Evolutionary conservation across 495 filamentous ascomycete species (phyloP), one percentile per base, ranked within the genome.

Genomic region (Aspergillus leporis): DNA sequence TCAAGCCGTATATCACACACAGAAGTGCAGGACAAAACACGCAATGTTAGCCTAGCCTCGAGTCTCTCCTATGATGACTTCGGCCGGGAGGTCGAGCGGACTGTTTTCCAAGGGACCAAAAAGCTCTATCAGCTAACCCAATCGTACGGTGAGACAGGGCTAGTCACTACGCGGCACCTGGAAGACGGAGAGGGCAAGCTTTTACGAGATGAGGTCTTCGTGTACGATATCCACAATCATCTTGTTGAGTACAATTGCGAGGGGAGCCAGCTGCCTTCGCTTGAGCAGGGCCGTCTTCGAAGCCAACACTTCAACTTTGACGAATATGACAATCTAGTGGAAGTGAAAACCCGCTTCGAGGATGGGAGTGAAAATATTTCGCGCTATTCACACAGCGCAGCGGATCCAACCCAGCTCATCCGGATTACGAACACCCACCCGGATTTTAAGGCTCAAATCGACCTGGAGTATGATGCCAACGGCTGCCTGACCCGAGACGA

Each of bases 401-500:
- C 36, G 5, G 58, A 60, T 16, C 58, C 58, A 0, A 60, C 58
- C 0, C 58, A 55, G 30, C 22, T 60, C 13, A 32, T 50, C 34
- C 28, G 25, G 7, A 55, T 60, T 21, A 43, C 51, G n/a, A 55
- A 60, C 58, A 55, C 51, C 6, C 51, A 60, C 31, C 12, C 51
- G 4, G 22, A 50, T 2, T 18, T 49, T 2, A 1, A 46, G 2
- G 7, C 51, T 0, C 8, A 19, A 4, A 18, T 60, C 21, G 13
- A 60, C 19, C 51, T 60, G 10, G 34, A 40, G 21, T 60, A 60
- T 21, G 51, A 60, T n/a, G 43, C 5, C 1, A 55, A 60, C 31
- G 58, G 58, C 1, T 60, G 51, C 40, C 21, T 60, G 16, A 55
- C 43, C 0, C 41, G 43, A 7, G 58, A 60, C 21, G 51, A 60